A percentile compares a stretch with the other conserved stretches of the same genome.
These are phyloP conservation scores for Hanseniaspora meyeri DNA, from an alignment of 805 yeast species.

Conservation along the genomic window DNA sequence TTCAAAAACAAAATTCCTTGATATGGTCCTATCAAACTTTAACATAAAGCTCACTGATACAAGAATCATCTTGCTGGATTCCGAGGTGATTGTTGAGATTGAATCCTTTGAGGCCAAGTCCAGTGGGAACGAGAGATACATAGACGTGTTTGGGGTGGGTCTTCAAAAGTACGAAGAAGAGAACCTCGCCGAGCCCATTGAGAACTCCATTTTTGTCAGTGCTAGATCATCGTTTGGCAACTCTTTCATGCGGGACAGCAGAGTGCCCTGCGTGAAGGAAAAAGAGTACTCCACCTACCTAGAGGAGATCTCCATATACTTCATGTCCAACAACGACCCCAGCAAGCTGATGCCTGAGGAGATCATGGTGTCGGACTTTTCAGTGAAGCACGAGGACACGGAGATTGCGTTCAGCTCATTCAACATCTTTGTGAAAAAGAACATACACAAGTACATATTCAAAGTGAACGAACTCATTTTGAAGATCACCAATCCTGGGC, in stretches of 20 bases:
- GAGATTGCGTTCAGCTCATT: not conserved
- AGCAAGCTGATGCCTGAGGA: constrained; percentile 8
- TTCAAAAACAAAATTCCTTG: constrained; percentile 11
- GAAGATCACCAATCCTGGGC: constrained; percentile 46
- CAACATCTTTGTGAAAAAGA: not conserved
- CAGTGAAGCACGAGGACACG: not conserved
- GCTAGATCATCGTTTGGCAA: constrained; percentile 6
- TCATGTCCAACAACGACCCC: constrained; percentile 10
- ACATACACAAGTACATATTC: not conserved
- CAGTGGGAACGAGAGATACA: constrained; percentile 4
- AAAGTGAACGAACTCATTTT: constrained; percentile 24
- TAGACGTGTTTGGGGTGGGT: not conserved
- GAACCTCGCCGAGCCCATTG: constrained; percentile 15
- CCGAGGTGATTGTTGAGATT: constrained; percentile 1
- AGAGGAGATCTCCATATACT: constrained; percentile 5
- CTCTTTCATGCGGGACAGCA: not conserved
- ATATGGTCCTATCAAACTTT: constrained; percentile 11
- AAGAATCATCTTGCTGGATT: not conserved
- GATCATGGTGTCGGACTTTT: not conserved
- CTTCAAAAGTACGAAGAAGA: constrained; percentile 7
- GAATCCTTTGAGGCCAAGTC: constrained; percentile 10
- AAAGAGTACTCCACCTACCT: constrained; percentile 16
- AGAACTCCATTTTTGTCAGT: constrained; percentile 18
- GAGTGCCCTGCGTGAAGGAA: constrained; percentile 17
- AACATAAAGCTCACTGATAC: constrained; percentile 5